Evolutionary conservation across 805 yeast species (phyloP), one percentile per base, ranked within the genome.

Genomic region (Sugiyamaella lignohabitans): DNA sequence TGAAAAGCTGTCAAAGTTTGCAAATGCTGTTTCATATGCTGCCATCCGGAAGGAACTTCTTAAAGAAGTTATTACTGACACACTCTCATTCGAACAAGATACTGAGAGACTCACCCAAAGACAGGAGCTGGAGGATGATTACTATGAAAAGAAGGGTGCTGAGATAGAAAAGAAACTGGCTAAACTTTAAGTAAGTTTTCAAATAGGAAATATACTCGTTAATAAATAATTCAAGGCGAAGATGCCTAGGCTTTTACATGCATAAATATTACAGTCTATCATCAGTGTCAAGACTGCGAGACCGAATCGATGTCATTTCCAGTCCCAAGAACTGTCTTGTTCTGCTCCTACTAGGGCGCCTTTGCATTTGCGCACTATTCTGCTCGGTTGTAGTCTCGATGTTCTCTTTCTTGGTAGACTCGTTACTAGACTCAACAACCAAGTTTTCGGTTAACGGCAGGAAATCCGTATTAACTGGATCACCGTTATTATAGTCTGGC

Each of bases 1-100:
- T 10, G 43, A 41, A 35, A 45, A 51, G 41, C 46, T 58, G 18
- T 46, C 45, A 21, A 46, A 46, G 27, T 49, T 56, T 22, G 61
- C 66, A 5, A 21, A 42, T 19, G 54, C 66, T 24, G 63, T 63
- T 1, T 53, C 64, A 17, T 66, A 66, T 46, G 66, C 62, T 5
- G 38, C 46, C 17, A 56, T 62, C 42, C 59, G 66, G 29, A 45
- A 48, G 38, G 64, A 61, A 39, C 52, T 61, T 29, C 53, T 50
- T 41, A 52, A 59, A 39, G 56, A 59, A 21, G 59, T 59, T n/a
- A 50, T 62, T 36, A 37, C 38, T 14, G 61, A 58, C 40, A 46
- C 60, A 24, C 44, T 47, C 37, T 19, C 38, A 10, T 56, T 39
- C 45, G 42, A 53, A n/a, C 46, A 46, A 19, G 56, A 54, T 30